Evolutionary conservation across 139 green algal species (phyloP), one percentile per base, ranked within the genome.

Genomic region (Zygnema circumcarinatum): DNA sequence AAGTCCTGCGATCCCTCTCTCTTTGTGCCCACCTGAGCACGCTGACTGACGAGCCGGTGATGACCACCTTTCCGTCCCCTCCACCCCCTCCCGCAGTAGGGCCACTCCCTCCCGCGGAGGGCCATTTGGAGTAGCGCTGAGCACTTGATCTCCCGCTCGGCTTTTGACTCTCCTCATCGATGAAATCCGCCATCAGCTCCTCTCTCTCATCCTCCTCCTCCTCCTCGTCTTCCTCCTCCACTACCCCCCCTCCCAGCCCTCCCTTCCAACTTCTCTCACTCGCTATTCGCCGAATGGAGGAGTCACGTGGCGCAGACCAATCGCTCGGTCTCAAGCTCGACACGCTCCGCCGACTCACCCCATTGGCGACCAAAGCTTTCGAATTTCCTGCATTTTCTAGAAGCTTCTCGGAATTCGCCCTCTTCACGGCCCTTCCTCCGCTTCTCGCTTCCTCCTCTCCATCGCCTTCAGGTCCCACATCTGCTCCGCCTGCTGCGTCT

Each of bases 131-230:
- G 16, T 78, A 78, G 3, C 11, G 3, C 16, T 52, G 35, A 39
- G 47, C 47, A 25, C 7, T 62, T 25, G 47, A 54, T 35, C 76
- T 62, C 36, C 36, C 36, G 16, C 69, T 78, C 3, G 82, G 76
- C 73, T 69, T 87, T 38, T 88, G 76, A 35, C 33, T 72, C 1
- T 89, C 86, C 69, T 90, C 86, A n/a, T 90, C 86, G 0, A 90
- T 90, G 54, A 67, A 90, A 47, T 90, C 86, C 20, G 86, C 86
- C 86, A 89, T 73, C 2, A 90, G 56, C 79, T 90, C 86, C 80
- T 85, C 86, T 39, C 41, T 90, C 79, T 89, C 86, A 2, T 89
- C 80, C 53, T 90, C 86, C 1, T 89, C 80, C 3, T 88, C 86
- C 1, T 90, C 86, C 16, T 74, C 86, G 0, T 88, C 84, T 38